These are phyloP conservation scores for Mortierella antarctica DNA, from an alignment of 192 early-diverging fungal species.

Conservation along the genomic window DNA sequence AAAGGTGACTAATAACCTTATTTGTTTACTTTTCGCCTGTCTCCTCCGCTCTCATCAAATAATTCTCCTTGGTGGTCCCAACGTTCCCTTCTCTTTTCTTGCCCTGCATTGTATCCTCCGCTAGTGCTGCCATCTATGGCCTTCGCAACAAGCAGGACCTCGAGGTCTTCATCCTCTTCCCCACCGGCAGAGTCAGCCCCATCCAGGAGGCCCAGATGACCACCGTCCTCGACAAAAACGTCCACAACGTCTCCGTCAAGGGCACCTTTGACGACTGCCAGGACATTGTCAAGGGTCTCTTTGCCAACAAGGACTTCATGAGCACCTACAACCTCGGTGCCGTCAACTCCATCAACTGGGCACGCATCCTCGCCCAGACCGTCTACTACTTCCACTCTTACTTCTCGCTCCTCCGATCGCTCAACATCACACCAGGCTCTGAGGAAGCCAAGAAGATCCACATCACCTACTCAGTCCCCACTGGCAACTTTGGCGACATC, in stretches of 20 bases:
- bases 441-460: slow-evolving; percentile 56
- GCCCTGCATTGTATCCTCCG: background rate
- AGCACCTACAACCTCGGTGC: slow-evolving; percentile 85
- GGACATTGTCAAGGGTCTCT: slow-evolving; percentile 93
- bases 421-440: slow-evolving; percentile 60
- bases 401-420: slow-evolving; percentile 67
- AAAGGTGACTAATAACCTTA: slow-evolving; percentile 45
- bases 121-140: slow-evolving; percentile 93
- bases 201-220: slow-evolving; percentile 99
- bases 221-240: slow-evolving; percentile 90
- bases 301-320: slow-evolving; percentile 82
- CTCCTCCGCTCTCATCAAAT: background rate
- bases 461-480: slow-evolving; percentile 87
- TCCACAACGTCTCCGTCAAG: slow-evolving; percentile 91
- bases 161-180: slow-evolving; percentile 93
- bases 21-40: slow-evolving; percentile 22
- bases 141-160: slow-evolving; percentile 93
- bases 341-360: slow-evolving; percentile 99
- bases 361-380: slow-evolving; percentile 95
- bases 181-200: slow-evolving; percentile 88
- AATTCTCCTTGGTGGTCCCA: too few species aligned
- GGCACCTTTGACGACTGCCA: slow-evolving; percentile 99
- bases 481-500: slow-evolving; percentile 98
- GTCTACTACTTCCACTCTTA: slow-evolving; percentile 97
- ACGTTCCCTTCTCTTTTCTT: too few species aligned